Evolutionary conservation across 2,329 filamentous ascomycete species (phyloP).

Genomic region (Nothophoma quercina): DNA sequence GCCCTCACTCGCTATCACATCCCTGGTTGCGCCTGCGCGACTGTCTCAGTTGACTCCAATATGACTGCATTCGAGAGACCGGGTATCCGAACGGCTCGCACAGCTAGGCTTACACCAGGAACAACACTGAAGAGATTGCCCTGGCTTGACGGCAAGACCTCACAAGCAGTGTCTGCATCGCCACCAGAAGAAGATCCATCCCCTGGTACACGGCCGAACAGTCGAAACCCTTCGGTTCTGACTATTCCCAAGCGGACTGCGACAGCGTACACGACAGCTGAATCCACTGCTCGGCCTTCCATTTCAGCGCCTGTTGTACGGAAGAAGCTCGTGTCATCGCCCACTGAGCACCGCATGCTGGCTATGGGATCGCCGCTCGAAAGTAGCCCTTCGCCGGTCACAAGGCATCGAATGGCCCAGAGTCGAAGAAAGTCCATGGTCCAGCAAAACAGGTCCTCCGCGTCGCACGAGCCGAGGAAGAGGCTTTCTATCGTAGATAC

Average conservation of each 20-base stretch:
- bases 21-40: too few species aligned
- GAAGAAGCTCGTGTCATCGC: constrained; percentile 16
- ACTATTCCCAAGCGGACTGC: constrained; percentile 1
- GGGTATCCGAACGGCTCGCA: not conserved
- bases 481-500: constrained; percentile 21
- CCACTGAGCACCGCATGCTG: constrained; percentile 10
- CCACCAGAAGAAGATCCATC: constrained; percentile 13
- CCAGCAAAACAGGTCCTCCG: constrained; percentile 3
- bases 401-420: constrained; percentile 25
- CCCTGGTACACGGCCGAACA: constrained; percentile 7
- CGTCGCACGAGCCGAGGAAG: constrained; percentile 23
- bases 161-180: constrained; percentile 7
- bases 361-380: constrained; percentile 15
- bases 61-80: not conserved
- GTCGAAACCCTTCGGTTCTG: constrained; percentile 8
- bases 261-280: not conserved
- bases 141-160: constrained; percentile 40
- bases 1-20: not conserved
- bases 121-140: constrained; percentile 33
- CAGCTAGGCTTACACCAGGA: constrained; percentile 18
- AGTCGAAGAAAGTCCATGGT: constrained; percentile 16
- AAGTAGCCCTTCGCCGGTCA: constrained; percentile 27
- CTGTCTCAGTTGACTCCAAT: not conserved
- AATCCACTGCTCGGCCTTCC: not conserved
- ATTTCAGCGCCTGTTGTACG: not conserved